Evolutionary conservation across 495 filamentous ascomycete genomes (phyloP).

Genomic region (Penicillium fimorum): DNA sequence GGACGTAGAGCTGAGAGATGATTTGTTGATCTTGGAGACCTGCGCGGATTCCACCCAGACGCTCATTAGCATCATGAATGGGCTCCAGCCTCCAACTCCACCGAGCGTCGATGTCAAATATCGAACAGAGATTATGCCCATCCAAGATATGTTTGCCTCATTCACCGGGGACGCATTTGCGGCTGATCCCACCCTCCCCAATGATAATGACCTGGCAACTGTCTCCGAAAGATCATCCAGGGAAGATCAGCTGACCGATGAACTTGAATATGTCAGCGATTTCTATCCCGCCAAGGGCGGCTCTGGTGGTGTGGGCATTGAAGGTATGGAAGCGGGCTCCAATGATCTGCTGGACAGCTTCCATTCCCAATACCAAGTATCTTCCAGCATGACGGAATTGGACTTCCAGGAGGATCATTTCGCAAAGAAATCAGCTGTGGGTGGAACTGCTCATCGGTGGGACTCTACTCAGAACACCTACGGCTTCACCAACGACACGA

Average conservation of each 20-base stretch:
- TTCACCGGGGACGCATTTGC: conserved; percentile 82
- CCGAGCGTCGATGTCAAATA: conserved; percentile 82
- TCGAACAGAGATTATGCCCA: conserved; percentile 77
- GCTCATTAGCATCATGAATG: conserved; percentile 75
- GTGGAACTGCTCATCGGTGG: conserved; percentile 74
- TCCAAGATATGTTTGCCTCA: conserved; percentile 85
- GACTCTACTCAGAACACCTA: conserved; percentile 73
- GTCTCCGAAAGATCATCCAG: conserved; percentile 17
- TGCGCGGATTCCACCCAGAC: conserved; percentile 98
- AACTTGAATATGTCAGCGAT: conserved; percentile 62
- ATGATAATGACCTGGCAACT: conserved; percentile 13
- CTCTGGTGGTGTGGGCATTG: conserved; percentile 38
- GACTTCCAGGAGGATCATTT: conserved; percentile 82
- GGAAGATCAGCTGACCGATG: conserved; percentile 46
- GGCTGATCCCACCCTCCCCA: conserved; percentile 24
- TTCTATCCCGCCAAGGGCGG: conserved; percentile 51
- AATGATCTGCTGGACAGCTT: conserved; percentile 64
- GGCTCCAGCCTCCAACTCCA: conserved; percentile 75
- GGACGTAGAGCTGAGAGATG: conserved; percentile 78
- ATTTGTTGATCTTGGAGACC: conserved; percentile 86
- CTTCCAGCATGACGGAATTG: conserved; percentile 51
- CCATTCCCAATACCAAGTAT: conserved; percentile 54
- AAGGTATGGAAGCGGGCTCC: conserved; percentile 36
- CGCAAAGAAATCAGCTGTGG: conserved; percentile 55
- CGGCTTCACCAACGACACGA: conserved; percentile 59